Evolutionary conservation across 129 eudicot species (phyloP).

Genomic region (Saussurea involucrata): DNA sequence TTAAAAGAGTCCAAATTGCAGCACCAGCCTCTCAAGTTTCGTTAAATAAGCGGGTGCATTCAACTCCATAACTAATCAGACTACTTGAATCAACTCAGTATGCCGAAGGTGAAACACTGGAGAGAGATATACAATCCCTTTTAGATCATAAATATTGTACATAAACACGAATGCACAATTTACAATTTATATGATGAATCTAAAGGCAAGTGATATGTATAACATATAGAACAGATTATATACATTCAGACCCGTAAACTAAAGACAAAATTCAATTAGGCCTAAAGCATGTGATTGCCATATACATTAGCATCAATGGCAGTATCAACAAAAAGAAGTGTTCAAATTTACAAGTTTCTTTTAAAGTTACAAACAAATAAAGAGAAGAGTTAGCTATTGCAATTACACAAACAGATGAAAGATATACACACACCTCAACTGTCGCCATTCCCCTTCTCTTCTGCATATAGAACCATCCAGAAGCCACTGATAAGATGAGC

Average conservation of each 20-base stretch:
- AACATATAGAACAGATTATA: not conserved
- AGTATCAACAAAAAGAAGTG: not conserved
- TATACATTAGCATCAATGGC: not conserved
- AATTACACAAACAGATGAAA: too few species aligned
- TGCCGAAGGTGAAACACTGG: conserved; percentile 17
- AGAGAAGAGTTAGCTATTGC: not conserved
- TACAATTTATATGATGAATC: not conserved
- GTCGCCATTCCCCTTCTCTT: too few species aligned
- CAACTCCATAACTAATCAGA: conserved; percentile 14
- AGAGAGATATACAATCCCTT: not conserved
- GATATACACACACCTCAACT: too few species aligned
- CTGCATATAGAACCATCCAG: too few species aligned
- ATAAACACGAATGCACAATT: not conserved
- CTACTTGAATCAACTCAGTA: conserved; percentile 17
- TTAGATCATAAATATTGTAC: conserved; percentile 2
- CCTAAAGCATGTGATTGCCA: too few species aligned
- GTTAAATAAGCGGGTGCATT: conserved; percentile 4
- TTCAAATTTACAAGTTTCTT: not conserved
- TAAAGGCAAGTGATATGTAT: not conserved
- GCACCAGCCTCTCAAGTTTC: conserved; percentile 18
- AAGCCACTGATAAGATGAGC: too few species aligned
- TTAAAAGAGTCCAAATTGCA: conserved; percentile 6
- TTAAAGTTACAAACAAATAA: not conserved
- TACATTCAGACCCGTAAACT: not conserved
- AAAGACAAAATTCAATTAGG: not conserved